A percentile compares a stretch with the other conserved stretches of the same genome.
Evolutionary conservation across 2,329 filamentous ascomycete genomes (phyloP).

Genomic region (Botrytis tulipae): DNA sequence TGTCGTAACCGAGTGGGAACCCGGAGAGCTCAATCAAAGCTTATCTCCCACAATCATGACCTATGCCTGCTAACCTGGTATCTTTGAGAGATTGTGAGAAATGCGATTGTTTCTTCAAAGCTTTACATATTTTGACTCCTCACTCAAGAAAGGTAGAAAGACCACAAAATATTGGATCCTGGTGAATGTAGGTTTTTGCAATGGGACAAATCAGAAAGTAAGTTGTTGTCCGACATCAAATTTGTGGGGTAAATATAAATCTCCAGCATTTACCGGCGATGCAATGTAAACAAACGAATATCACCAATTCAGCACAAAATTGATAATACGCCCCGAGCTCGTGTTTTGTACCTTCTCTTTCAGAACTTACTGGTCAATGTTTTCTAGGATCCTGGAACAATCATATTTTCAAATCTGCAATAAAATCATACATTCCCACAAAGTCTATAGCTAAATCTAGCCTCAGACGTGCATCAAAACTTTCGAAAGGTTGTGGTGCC

Average conservation of each 20-base stretch:
- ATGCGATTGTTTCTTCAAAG: neutral
- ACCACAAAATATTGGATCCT: neutral
- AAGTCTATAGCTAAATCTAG: neutral
- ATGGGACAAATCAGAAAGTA: neutral
- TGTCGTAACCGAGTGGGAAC: conserved; percentile 3
- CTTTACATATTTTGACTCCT: neutral
- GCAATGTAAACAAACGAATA: neutral
- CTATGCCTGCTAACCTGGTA: neutral
- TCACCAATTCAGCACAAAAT: neutral
- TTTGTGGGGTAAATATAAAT: conserved; percentile 9
- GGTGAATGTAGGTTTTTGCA: neutral
- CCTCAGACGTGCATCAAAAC: neutral
- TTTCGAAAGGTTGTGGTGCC: neutral
- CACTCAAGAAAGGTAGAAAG: neutral
- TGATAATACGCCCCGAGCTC: neutral
- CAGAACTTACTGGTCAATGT: neutral
- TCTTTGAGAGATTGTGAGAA: neutral
- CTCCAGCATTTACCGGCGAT: neutral
- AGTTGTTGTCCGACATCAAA: neutral
- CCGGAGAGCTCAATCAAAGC: conserved; percentile 10
- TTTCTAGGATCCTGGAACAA: neutral
- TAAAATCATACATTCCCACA: neutral
- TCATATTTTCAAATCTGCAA: neutral
- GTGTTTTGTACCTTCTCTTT: neutral
- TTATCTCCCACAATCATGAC: conserved; percentile 8